Base-by-base conservation (phyloP, 1,284 basidiomycete species). In the Leccinum brunneo-olivaceum region DNA sequence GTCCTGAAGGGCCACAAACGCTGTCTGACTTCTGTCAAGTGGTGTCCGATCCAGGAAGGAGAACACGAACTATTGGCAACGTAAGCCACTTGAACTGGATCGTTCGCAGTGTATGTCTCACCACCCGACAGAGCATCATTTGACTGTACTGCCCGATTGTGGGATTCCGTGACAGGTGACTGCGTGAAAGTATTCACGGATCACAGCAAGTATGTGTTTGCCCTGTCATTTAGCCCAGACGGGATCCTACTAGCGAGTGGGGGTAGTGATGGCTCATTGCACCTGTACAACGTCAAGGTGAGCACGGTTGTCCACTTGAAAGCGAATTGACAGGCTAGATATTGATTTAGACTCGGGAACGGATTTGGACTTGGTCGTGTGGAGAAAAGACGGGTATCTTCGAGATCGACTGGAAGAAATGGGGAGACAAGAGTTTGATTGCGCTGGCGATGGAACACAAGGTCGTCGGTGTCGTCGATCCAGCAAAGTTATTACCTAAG, bases 101-200 rank as follows among this genome's bases (percentile, higher is more conserved):
- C 19, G 19, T n/a, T 25, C 4, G 6, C 16, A 33, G 14, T 24
- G 34, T 45, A 14, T 15, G 24, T 41, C 42, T 60, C 27, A 51
- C 16, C 23, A 10, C 30, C 16, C 12, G 15, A 38, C 32, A 87
- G 84, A 9, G 77, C 80, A 14, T 86, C 86, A 5, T 89, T 89
- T 56, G 89, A 91, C 56, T 69, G 69, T 12, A 84, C 84, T 3
- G 75, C 81, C 3, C 74, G 84, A 34, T 53, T 91, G 33, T 91
- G 88, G 88, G 81, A 91, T 60, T 77, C 79, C 9, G 72, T 74
- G 28, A 81, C 81, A 1, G 89, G 87, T 27, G 71, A 76, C 32
- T 90, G 87, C 58, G 58, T 87, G 23, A 71, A 76, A 49, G 67
- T 77, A 12, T 84, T 90, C 54, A 58, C 58, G 6, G 81, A 87